Evolutionary conservation across 1,139 yeast species (phyloP).

Genomic region (Suhomyces ambrosiae): DNA sequence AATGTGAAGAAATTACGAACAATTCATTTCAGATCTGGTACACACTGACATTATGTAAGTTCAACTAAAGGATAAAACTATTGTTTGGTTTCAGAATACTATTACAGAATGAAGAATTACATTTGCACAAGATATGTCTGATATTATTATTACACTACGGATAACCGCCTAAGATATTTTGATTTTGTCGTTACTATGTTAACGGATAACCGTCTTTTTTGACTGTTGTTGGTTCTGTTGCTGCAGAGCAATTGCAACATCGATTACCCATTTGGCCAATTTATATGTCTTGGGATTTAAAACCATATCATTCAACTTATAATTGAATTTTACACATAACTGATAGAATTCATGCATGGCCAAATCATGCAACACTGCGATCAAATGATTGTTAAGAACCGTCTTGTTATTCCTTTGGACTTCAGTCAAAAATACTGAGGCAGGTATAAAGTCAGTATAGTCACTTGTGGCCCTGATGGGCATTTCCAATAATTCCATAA

Average conservation of each 20-base stretch:
- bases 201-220: constrained; percentile 8
- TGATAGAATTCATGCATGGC: constrained; percentile 65
- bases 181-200: neutral
- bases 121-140: neutral
- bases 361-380: constrained; percentile 61
- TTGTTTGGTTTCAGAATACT: no score
- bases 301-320: constrained; percentile 61
- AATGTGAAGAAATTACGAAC: constrained; percentile 1
- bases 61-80: no score
- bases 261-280: constrained; percentile 72
- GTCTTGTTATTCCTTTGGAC: constrained; percentile 23
- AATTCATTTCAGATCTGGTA: neutral
- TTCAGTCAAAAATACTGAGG: constrained; percentile 46
- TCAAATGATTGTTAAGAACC: constrained; percentile 38
- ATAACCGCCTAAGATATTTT: neutral
- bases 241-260: constrained; percentile 60
- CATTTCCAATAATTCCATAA: constrained; percentile 58
- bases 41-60: no score
- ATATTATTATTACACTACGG: constrained; percentile 5
- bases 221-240: constrained; percentile 20
- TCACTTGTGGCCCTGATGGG: constrained; percentile 50
- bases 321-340: constrained; percentile 63
- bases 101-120: no score
- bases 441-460: constrained; percentile 44
- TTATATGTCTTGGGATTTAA: constrained; percentile 63